Evolutionary conservation across 495 filamentous ascomycete genomes (phyloP).

Genomic region (Hypomontagnella submonticulosa): DNA sequence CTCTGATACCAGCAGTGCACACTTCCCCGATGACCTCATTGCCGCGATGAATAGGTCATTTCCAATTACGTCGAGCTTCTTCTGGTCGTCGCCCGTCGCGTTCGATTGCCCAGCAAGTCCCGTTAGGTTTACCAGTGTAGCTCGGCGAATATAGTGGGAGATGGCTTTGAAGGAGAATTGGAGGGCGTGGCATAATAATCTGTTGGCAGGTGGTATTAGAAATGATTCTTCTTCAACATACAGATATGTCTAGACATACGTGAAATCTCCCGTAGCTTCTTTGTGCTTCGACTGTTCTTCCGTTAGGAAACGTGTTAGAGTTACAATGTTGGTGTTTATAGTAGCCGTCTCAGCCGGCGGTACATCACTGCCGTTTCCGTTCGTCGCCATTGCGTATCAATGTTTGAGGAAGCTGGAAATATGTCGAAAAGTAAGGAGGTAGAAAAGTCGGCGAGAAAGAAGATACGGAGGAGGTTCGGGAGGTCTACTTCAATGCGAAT

Average conservation of each 20-base stretch:
- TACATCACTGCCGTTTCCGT: slow-evolving; percentile 45
- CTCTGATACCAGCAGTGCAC: slow-evolving; percentile 90
- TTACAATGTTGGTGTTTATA: slow-evolving; percentile 95
- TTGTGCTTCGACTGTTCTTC: slow-evolving; percentile 94
- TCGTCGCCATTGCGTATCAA: slow-evolving; percentile 47
- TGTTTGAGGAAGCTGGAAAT: not conserved
- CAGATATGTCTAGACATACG: slow-evolving; percentile 65
- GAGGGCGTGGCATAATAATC: slow-evolving; percentile 94
- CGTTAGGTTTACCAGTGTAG: slow-evolving; percentile 95
- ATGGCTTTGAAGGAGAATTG: slow-evolving; percentile 99
- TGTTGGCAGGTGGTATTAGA: slow-evolving; percentile 47
- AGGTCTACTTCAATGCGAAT: slow-evolving; percentile 13
- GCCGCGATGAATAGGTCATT: slow-evolving; percentile 97
- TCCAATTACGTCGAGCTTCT: slow-evolving; percentile 98
- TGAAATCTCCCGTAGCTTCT: slow-evolving; percentile 98
- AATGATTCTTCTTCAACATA: not conserved
- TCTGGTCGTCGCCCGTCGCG: slow-evolving; percentile 96
- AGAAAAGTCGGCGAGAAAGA: not conserved
- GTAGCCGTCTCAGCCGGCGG: slow-evolving; percentile 68
- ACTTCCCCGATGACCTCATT: slow-evolving; percentile 91
- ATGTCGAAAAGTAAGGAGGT: not conserved
- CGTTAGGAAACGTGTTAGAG: slow-evolving; percentile 92
- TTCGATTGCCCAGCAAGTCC: slow-evolving; percentile 96
- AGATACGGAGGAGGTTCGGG: slow-evolving; percentile 1
- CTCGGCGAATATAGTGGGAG: slow-evolving; percentile 98